A percentile compares a stretch with the other conserved stretches of the same genome.
Conservation (phyloP, 2,329 filamentous ascomycete species). For the Fusarium falciforme region DNA sequence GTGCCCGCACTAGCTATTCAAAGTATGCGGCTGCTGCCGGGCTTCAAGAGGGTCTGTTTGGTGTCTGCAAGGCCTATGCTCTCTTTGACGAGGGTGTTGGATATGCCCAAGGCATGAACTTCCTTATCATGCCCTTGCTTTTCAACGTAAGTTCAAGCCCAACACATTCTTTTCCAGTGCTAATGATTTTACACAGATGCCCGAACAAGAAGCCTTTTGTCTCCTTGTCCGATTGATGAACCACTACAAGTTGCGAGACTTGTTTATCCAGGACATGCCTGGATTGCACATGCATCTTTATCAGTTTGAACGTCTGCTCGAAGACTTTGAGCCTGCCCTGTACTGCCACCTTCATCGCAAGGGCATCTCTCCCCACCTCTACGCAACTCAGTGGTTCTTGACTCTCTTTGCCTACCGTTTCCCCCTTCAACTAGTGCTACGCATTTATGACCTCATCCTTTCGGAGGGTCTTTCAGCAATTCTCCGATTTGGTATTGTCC, state of each 20-base stretch:
- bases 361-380: conserved; percentile 89
- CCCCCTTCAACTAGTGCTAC: conserved; percentile 92
- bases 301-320: conserved; percentile 92
- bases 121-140: conserved; percentile 93
- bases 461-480: conserved; percentile 94
- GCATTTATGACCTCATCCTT: conserved; percentile 95
- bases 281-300: conserved; percentile 93
- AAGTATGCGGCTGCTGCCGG: conserved; percentile 94
- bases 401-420: conserved; percentile 99
- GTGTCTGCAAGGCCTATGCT: conserved; percentile 97
- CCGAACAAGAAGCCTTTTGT: conserved; percentile 96
- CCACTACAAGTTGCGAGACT: conserved; percentile 90
- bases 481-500: conserved; percentile 90
- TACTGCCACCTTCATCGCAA: conserved; percentile 93
- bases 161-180: background rate
- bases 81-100: conserved; percentile 94
- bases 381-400: conserved; percentile 98
- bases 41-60: conserved; percentile 92
- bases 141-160: conserved; percentile 78
- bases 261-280: conserved; percentile 97
- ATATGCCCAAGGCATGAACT: conserved; percentile 99
- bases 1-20: conserved; percentile 93
- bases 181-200: conserved; percentile 71
- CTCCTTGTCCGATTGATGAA: conserved; percentile 95
- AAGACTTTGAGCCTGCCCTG: conserved; percentile 92